A percentile compares a stretch with the other conserved stretches of the same genome.
phyloP scores from a whole-genome alignment of 2,329 filamentous ascomycete genomes.

The Trichoderma sp. region DNA sequence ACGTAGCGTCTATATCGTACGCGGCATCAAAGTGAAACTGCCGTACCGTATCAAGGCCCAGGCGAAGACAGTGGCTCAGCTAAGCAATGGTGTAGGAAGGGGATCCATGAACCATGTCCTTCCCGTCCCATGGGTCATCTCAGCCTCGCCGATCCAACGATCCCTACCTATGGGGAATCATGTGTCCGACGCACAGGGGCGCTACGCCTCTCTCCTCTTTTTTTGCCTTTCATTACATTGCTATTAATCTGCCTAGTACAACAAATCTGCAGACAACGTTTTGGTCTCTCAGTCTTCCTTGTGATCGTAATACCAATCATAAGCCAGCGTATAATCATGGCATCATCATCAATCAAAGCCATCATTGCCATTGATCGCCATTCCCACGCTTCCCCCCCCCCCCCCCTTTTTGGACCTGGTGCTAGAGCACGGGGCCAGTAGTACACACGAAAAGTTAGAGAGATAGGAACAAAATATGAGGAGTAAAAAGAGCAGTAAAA shows the following conservation, averaged over 20 bases:
- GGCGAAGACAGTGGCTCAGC: background rate
- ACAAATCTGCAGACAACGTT: background rate
- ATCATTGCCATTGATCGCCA: background rate
- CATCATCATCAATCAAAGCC: background rate
- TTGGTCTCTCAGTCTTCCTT: background rate
- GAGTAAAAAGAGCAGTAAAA: background rate
- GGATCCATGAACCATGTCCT: background rate
- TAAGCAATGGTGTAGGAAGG: background rate
- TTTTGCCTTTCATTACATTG: constrained; percentile 3
- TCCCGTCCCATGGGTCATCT: constrained; percentile 4
- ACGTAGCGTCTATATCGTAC: background rate
- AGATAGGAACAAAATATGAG: background rate
- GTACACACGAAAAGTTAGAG: background rate
- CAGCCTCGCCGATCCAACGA: constrained; percentile 6
- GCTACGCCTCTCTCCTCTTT: background rate
- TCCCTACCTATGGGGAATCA: background rate
- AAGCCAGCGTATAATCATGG: background rate
- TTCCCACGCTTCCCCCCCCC: background rate
- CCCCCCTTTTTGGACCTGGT: background rate
- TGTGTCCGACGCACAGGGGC: background rate
- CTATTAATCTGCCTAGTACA: constrained; percentile 1
- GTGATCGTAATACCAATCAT: background rate
- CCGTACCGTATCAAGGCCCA: background rate
- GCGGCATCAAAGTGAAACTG: background rate
- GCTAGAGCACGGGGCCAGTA: background rate